These are phyloP conservation scores for Fusarium dlaminii DNA, from an alignment of 2,329 filamentous ascomycete genomes.

Conservation along the genomic window DNA sequence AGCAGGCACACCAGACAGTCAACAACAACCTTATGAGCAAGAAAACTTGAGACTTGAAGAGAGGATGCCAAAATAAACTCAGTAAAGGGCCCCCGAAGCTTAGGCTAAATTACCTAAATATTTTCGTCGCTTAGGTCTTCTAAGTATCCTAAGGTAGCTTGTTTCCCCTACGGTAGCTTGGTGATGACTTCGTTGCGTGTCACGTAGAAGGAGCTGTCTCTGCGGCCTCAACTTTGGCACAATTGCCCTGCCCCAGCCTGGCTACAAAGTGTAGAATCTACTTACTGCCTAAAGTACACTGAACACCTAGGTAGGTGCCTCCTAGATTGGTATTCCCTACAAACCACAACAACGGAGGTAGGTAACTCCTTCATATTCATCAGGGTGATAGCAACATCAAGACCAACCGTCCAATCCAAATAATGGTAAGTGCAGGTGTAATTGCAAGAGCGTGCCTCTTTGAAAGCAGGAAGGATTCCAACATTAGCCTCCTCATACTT, in stretches of 20 bases:
- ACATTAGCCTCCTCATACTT: background rate
- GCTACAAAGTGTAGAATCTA: background rate
- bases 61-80: background rate
- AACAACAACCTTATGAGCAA: background rate
- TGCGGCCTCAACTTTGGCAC: background rate
- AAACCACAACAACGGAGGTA: background rate
- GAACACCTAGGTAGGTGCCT: background rate
- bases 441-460: background rate
- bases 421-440: constrained; percentile 11
- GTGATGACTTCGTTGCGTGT: constrained; percentile 14
- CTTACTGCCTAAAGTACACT: background rate
- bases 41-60: background rate
- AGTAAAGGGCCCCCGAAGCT: background rate
- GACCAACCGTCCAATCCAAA: background rate
- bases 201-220: background rate
- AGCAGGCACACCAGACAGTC: background rate
- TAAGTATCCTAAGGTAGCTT: background rate
- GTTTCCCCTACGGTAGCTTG: background rate
- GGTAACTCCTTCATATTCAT: background rate
- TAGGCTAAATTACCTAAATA: background rate
- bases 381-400: background rate
- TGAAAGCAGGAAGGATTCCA: background rate
- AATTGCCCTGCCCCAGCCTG: background rate
- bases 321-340: background rate
- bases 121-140: background rate